Evolutionary conservation across 306 rosid species (phyloP).

Genomic region (Albizia julibrissin): DNA sequence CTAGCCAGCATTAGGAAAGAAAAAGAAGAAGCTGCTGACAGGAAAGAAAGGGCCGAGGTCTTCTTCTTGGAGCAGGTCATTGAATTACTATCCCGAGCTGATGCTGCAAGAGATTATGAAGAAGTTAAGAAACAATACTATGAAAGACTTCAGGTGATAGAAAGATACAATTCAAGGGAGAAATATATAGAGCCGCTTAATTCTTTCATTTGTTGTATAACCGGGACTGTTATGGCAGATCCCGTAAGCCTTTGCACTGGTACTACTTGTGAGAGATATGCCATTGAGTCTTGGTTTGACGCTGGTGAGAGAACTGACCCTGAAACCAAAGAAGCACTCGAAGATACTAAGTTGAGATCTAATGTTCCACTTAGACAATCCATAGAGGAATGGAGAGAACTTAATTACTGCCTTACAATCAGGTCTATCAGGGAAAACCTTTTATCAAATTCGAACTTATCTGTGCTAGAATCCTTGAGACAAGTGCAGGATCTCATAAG

Average conservation of each 20-base stretch:
- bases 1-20: conserved; percentile 72
- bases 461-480: conserved; percentile 51
- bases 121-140: conserved; percentile 68
- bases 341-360: conserved; percentile 59
- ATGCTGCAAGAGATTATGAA: conserved; percentile 86
- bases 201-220: conserved; percentile 61
- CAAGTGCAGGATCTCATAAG: conserved; percentile 60
- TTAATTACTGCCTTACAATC: conserved; percentile 64
- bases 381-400: conserved; percentile 89
- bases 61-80: conserved; percentile 73
- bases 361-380: conserved; percentile 73
- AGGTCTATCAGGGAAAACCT: conserved; percentile 55
- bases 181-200: conserved; percentile 59
- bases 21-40: conserved; percentile 70
- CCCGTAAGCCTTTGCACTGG: conserved; percentile 92
- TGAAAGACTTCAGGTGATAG: conserved; percentile 64
- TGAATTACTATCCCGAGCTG: conserved; percentile 79
- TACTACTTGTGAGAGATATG: conserved; percentile 82
- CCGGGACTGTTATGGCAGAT: conserved; percentile 67
- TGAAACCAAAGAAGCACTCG: conserved; percentile 58
- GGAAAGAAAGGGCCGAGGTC: conserved; percentile 74
- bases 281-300: conserved; percentile 62
- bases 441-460: conserved; percentile 34
- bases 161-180: conserved; percentile 55
- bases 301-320: conserved; percentile 61